Base-by-base conservation (phyloP, 345 rosid species). In the Aquilaria sinensis region DNA sequence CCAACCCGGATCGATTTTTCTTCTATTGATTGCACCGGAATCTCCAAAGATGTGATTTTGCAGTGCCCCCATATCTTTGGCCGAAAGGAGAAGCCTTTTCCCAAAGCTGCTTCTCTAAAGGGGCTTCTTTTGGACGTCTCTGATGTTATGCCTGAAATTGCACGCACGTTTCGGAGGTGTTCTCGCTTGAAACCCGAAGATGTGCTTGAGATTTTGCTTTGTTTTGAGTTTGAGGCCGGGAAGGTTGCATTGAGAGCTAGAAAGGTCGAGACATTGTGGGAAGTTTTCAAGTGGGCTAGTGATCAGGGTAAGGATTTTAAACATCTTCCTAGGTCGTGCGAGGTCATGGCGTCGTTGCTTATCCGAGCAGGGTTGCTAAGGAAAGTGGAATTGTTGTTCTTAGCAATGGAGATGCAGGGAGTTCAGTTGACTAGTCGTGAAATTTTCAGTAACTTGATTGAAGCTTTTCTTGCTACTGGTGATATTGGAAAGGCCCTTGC, bases 221-320 rank as follows among this genome's bases (percentile, higher is more conserved):
- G 80, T 53, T 84, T 86, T 68, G 60, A 74, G 58, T 63, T 68
- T 56, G 83, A 81, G 69, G 58, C 64, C 54, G 74, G 66, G 56
- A 83, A 66, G 62, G 74, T 61, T 63, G 81, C 47, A 34, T 43
- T 71, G 72, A 63, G 57, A 31, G 62, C 63, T 47, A 67, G 56
- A 74, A 88, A 88, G 79, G 76, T 86, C 12, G 85, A 61, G 69
- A 60, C 85, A 75, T 70, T 91, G 57, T 86, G 92, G 94, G 75
- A 66, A 59, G 2, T 86, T 72, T 88, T 88, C 74, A 80, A 66
- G 64, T 83, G 81, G 77, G 84, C 61, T 60, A 56, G 51, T 65
- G 70, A 63, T 56, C 80, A 78, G 37, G 29, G 60, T 60, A 67
- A 65, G 71, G 81, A 80, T 72, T 83, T 84, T 71, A 76, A 76